Percentiles rank a stretch among this genome's conserved stretches.
These are phyloP conservation scores for Oropetium thomaeum DNA, from an alignment of 176 grass and related monocot species.

Conservation along the genomic window DNA sequence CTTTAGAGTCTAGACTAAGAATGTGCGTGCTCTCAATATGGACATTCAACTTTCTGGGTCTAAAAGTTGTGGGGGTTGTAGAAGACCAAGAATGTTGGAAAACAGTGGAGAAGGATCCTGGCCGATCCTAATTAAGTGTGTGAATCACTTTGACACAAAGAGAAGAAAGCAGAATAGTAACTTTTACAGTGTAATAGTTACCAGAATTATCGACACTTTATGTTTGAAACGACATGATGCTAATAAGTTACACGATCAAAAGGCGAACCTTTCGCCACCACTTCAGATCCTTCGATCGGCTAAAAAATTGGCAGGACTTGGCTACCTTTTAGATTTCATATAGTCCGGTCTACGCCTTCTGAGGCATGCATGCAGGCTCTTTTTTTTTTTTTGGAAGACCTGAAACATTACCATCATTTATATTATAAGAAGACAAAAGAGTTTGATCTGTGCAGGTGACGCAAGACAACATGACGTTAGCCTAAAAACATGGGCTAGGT, in stretches of 20 bases:
- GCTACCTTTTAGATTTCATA: background rate
- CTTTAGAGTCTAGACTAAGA: background rate
- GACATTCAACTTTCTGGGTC: background rate
- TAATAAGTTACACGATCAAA: background rate
- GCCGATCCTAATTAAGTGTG: background rate
- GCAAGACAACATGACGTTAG: too few species aligned
- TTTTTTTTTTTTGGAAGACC: too few species aligned
- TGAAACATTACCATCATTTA: too few species aligned
- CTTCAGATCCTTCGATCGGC: background rate
- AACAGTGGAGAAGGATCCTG: background rate
- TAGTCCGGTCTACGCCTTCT: background rate
- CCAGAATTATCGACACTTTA: background rate
- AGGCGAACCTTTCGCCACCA: background rate
- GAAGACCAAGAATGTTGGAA: constrained; percentile 34
- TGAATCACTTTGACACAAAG: background rate
- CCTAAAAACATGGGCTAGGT: too few species aligned
- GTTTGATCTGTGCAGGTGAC: too few species aligned
- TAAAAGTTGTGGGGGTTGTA: background rate
- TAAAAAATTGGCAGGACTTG: background rate
- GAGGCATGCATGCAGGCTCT: background rate
- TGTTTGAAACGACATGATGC: background rate
- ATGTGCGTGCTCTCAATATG: background rate
- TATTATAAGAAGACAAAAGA: too few species aligned
- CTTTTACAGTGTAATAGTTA: background rate
- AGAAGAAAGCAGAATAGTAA: background rate